Base-by-base conservation (phyloP, 2,329 filamentous ascomycete genomes). In the Hirsutella rhossiliensis region DNA sequence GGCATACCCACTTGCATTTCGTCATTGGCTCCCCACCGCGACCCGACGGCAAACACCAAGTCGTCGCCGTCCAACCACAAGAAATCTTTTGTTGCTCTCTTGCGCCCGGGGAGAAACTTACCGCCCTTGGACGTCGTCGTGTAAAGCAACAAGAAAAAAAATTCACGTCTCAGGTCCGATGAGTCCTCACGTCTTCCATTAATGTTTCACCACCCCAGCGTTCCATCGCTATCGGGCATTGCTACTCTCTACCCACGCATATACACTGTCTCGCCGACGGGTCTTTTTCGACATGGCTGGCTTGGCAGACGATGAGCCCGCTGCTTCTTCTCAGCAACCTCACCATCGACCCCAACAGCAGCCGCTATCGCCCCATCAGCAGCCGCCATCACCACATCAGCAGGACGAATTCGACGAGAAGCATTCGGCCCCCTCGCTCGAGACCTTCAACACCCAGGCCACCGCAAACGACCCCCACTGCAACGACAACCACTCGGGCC, bases 371-470 rank as follows among this genome's bases (percentile, higher is more conserved):
- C n/a, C n/a, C n/a, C n/a, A n/a, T n/a, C 17, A 32, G 13, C 41
- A 47, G 20, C 31, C 12, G 2, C 31, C n/a, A 13, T 13, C 31
- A 5, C 31, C 12, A 7, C n/a, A 13, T 15, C 31, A 7, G 17
- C 15, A 17, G 34, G 50, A 55, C 13, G 44, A 48, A 13, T 28
- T 50, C n/a, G 45, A 56, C 27, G 52, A 59, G 40, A 56, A 57
- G 42, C 38, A 47, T 19, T 47, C 50, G 7, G 47, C 48, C n/a
- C 53, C 56, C 3, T 55, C 59, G 3, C 49, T 59, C 40, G 58
- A 61, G 13, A 61, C 58, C 11, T 53, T 57, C 38, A 55, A 60
- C 44, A 59, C 54, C 5, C 46, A 58, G 17, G 54, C 51, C 30
- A 49, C 50, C 4, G 48, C 41, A 37, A 48, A 53, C 32, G 50